Percentiles rank a stretch among this genome's conserved stretches.
Evolutionary conservation across 176 grass and related monocot species (phyloP).

Genomic region (Zoysia japonica): DNA sequence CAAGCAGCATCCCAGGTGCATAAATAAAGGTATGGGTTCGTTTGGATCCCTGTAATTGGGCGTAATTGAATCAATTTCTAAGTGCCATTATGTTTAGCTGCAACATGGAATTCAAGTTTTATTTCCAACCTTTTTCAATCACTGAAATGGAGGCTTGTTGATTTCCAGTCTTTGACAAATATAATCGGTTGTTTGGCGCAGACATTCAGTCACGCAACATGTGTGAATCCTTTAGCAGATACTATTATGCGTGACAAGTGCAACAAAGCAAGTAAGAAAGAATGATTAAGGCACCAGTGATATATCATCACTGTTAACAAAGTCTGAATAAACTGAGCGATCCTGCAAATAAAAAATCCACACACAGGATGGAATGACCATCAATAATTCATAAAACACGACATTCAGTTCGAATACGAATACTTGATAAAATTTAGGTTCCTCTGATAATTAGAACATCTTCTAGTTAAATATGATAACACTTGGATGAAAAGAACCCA

Average conservation of each 20-base stretch:
- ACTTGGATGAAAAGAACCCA: background rate
- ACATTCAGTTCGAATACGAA: background rate
- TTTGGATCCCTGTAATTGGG: no score
- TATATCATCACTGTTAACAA: background rate
- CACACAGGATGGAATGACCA: background rate
- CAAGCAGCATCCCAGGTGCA: background rate
- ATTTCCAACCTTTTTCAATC: no score
- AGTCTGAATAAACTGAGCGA: background rate
- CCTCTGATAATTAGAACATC: background rate
- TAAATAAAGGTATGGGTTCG: no score
- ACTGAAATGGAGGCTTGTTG: no score
- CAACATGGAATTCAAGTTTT: no score
- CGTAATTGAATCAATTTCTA: no score
- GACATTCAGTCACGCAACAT: no score
- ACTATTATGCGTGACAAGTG: background rate
- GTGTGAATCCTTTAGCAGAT: background rate
- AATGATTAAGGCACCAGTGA: background rate
- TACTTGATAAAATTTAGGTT: background rate
- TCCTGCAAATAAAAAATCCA: background rate
- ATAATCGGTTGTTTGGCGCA: no score
- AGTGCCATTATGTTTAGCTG: background rate
- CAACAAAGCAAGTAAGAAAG: background rate
- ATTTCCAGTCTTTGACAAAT: no score
- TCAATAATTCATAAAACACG: background rate
- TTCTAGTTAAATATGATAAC: background rate